Evolutionary conservation across 1,139 yeast species (phyloP).

Genomic region (Debaryomyces sp.): DNA sequence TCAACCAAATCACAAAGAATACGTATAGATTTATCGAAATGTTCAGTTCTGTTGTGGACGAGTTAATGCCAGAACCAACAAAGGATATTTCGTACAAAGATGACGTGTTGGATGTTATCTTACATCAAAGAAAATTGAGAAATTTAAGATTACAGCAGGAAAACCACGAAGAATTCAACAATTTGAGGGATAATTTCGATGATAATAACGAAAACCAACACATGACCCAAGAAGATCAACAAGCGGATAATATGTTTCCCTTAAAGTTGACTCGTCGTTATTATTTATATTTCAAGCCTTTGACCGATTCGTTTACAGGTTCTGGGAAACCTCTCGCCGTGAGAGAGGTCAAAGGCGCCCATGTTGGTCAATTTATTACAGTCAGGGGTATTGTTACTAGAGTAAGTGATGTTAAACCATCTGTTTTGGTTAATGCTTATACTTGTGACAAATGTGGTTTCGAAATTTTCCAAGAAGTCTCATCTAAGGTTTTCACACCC

Average conservation of each 20-base stretch:
- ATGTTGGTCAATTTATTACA: constrained; percentile 84
- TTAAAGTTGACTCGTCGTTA: constrained; percentile 86
- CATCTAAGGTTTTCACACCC: constrained; percentile 82
- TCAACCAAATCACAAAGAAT: constrained; percentile 66
- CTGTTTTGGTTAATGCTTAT: constrained; percentile 88
- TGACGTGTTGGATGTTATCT: constrained; percentile 89
- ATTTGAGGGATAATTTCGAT: constrained; percentile 40
- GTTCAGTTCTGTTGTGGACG: constrained; percentile 75
- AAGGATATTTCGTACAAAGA: constrained; percentile 77
- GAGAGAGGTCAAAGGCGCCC: constrained; percentile 82
- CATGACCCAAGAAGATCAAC: constrained; percentile 21
- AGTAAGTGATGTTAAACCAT: constrained; percentile 95
- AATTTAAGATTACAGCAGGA: constrained; percentile 76
- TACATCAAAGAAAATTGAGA: constrained; percentile 84
- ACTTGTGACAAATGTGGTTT: constrained; percentile 98
- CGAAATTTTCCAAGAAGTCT: constrained; percentile 95
- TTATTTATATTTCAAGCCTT: constrained; percentile 82
- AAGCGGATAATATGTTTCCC: constrained; percentile 64
- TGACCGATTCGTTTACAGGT: constrained; percentile 45
- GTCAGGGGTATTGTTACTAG: constrained; percentile 94
- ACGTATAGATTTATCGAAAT: constrained; percentile 80
- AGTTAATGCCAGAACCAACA: constrained; percentile 81
- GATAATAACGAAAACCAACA: constrained; percentile 14
- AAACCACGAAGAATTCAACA: constrained; percentile 53
- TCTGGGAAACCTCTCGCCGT: constrained; percentile 72